Base-by-base conservation (phyloP, 2,329 filamentous ascomycete species). In the Colletotrichum noveboracense region DNA sequence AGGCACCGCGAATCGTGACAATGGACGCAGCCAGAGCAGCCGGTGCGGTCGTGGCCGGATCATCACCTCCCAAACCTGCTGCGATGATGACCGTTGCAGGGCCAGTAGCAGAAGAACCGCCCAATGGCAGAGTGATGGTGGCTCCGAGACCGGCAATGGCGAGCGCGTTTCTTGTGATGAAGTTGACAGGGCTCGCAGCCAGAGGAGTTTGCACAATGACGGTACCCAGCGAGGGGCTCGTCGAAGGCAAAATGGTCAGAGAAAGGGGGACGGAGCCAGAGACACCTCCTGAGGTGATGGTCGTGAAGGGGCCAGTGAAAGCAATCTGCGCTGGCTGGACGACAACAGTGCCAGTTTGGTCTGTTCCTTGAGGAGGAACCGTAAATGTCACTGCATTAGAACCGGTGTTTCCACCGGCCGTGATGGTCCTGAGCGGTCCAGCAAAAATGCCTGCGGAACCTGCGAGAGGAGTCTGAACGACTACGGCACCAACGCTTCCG, bases 261-360 rank as follows among this genome's bases (percentile, higher is more conserved):
- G 74, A 64, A 14, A 74, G 65, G 2, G 74, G 71, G 5, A 70
- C 14, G 16, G 74, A 64, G n/a, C 74, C 74, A 12, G 65, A 70
- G 28, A 74, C 62, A 2, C 61, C 48, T 28, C 66, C 71, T 9
- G 66, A 70, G 5, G 73, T 75, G 21, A 76, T 69, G 24, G 74
- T 76, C 10, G 66, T 74, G 38, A 55, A 76, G 5, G 74, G 74
- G 14, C 74, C 74, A 6, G 65, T 74, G 36, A 76, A 76, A 5
- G 55, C 14, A 12, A 52, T 62, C 18, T 43, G 24, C 21, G 66
- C 70, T 7, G 71, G 71, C 58, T 76, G 74, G 7, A 76, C 26
- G 10, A 76, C 30, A 9, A 76, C 74, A 1, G 66, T 70, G 3
- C 74, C 74, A 3, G 61, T 66, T 38, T 55, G 43, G 3, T 52